phyloP scores from a whole-genome alignment of 805 yeast species.

The Yarrowia sp. region DNA sequence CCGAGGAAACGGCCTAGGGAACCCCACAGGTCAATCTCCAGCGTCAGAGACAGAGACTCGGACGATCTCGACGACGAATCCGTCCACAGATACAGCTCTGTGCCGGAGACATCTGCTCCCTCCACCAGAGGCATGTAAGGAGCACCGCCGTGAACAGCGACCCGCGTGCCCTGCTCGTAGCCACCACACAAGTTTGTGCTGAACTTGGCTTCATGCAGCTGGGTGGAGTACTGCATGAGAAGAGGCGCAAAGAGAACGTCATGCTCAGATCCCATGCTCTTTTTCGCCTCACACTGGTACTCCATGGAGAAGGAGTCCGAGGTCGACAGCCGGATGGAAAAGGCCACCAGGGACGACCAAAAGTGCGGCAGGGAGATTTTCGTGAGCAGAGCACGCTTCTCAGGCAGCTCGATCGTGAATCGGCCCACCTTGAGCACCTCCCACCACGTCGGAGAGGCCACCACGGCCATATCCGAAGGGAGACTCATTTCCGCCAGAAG shows the following conservation, averaged over 20 bases:
- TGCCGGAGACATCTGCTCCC: slow-evolving; percentile 30
- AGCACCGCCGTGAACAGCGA: slow-evolving; percentile 68
- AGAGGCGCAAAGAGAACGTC: slow-evolving; percentile 36
- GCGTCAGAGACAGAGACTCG: slow-evolving; percentile 38
- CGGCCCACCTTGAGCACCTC: slow-evolving; percentile 20
- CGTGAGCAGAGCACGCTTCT: slow-evolving; percentile 15
- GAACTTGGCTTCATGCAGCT: slow-evolving; percentile 32
- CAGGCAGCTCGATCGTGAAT: slow-evolving; percentile 19
- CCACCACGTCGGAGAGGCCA: slow-evolving; percentile 4
- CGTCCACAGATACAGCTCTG: slow-evolving; percentile 47
- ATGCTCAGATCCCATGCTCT: slow-evolving; percentile 34
- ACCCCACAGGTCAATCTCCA: slow-evolving; percentile 59
- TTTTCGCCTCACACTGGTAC: slow-evolving; percentile 36
- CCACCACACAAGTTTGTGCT: slow-evolving; percentile 13
- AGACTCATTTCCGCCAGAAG: slow-evolving; percentile 24
- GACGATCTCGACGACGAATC: slow-evolving; percentile 27
- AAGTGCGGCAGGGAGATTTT: slow-evolving; percentile 22
- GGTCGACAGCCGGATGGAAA: slow-evolving; percentile 18
- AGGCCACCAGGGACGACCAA: slow-evolving; percentile 35
- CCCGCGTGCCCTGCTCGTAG: slow-evolving; percentile 39
- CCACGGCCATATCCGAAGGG: slow-evolving; percentile 2
- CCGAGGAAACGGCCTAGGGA: slow-evolving; percentile 71
- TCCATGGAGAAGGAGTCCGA: slow-evolving; percentile 38
- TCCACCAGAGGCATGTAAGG: slow-evolving; percentile 65
- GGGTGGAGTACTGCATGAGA: slow-evolving; percentile 27